phyloP scores from a whole-genome alignment of 164 flowering plant species.

The Echeveria elegans region DNA sequence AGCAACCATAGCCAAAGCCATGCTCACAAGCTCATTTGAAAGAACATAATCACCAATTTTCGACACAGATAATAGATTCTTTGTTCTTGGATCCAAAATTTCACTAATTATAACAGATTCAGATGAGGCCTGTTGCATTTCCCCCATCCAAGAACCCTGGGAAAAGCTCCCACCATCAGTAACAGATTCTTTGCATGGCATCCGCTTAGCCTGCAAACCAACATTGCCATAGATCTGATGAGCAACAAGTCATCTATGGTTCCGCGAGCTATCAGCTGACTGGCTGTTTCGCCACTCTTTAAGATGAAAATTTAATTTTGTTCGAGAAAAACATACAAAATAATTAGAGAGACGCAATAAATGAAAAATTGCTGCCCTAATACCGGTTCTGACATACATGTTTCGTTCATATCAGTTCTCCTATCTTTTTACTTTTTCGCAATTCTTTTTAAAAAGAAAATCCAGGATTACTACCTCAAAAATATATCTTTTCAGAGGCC shows the following conservation, averaged over 20 bases:
- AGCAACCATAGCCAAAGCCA: conserved; percentile 89
- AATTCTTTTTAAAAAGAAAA: background rate
- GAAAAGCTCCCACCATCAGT: conserved; percentile 45
- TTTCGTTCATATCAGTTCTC: too few species aligned
- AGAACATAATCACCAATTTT: conserved; percentile 80
- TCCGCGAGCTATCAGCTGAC: background rate
- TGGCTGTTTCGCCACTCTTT: background rate
- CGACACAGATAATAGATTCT: conserved; percentile 72
- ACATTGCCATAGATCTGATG: background rate
- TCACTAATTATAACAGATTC: conserved; percentile 80
- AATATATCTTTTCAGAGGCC: too few species aligned
- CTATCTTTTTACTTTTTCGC: too few species aligned
- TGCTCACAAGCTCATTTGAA: conserved; percentile 86
- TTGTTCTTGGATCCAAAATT: conserved; percentile 80
- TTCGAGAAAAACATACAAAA: background rate
- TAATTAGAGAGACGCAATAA: background rate
- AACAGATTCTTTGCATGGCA: conserved; percentile 43
- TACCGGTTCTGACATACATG: too few species aligned
- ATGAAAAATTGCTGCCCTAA: too few species aligned
- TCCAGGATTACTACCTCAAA: background rate
- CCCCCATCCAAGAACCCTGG: conserved; percentile 76
- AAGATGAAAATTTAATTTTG: too few species aligned
- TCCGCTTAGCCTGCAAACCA: conserved; percentile 63
- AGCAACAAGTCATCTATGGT: background rate
- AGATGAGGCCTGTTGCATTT: conserved; percentile 85